These are phyloP conservation scores for Babesia bigemina DNA, from an alignment of 169 alveolate genomes.

Conservation along the genomic window DNA sequence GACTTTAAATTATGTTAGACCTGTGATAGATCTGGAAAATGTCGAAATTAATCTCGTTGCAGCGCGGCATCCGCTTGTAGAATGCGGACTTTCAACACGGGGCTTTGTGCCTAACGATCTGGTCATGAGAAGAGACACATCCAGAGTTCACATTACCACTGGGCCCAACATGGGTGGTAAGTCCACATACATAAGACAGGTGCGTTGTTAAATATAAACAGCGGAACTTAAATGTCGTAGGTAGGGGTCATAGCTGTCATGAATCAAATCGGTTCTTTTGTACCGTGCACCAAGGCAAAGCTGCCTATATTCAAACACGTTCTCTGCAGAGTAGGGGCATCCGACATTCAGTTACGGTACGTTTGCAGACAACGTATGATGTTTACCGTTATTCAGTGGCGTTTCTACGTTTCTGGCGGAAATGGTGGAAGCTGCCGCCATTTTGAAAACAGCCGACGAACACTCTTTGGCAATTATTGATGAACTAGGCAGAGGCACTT, in stretches of 20 bases:
- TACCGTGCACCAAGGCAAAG: constrained; percentile 91
- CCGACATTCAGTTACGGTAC: constrained; percentile 86
- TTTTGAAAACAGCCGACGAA: constrained; percentile 90
- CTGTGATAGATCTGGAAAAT: constrained; percentile 79
- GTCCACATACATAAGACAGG: constrained; percentile 92
- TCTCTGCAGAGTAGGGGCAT: constrained; percentile 96
- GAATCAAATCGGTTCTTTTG: constrained; percentile 94
- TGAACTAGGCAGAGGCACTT: constrained; percentile 98
- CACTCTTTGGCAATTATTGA: constrained; percentile 92
- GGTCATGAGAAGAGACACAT: constrained; percentile 74
- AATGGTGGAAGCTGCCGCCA: constrained; percentile 95
- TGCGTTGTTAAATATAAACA: constrained; percentile 6
- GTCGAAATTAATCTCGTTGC: constrained; percentile 81
- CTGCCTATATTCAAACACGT: constrained; percentile 91
- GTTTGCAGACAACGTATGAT: background rate
- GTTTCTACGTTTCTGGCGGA: constrained; percentile 96
- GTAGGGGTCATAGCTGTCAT: constrained; percentile 73
- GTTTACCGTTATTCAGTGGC: constrained; percentile 78
- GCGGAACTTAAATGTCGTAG: background rate
- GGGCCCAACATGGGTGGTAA: constrained; percentile 99
- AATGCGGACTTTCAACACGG: constrained; percentile 71
- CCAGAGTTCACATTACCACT: constrained; percentile 90
- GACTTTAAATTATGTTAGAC: constrained; percentile 88
- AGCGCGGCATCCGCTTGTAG: constrained; percentile 87
- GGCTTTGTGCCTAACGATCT: constrained; percentile 88